Base-by-base conservation (phyloP, 2,329 filamentous ascomycete species). In the Botryosphaeria agaves region DNA sequence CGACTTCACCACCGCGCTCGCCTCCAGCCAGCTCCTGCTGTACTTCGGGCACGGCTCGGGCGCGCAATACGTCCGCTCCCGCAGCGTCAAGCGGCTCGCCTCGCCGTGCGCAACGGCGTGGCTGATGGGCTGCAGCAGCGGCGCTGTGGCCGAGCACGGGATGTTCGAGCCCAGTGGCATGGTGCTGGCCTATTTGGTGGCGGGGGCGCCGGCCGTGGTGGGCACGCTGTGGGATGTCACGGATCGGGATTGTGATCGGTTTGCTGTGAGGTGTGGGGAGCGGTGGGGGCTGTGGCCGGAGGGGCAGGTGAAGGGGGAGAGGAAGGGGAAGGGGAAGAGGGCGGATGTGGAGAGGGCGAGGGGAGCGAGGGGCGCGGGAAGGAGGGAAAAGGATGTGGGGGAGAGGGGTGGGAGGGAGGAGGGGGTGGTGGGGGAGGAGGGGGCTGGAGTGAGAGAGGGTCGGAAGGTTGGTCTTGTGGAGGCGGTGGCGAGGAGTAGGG, bases 191-290 rank as follows among this genome's bases (percentile, higher is more conserved):
- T 95, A 95, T 56, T 74, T 98, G 55, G 74, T 87, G 41, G 85
- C 84, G 0, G 87, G 83, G 1, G 59, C 48, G 41, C 84, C 83
- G 3, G 84, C 87, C 0, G 72, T 95, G 7, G 74, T 95, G 2
- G 89, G 84, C 27, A 94, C 85, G 11, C 62, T 98, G 21, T 98
- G 89, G 89, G 89, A 98, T 52, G 89, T 98, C 29, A 98, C 89
- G 7, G 89, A 98, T 51, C 81, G 81, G 45, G 89, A 98, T 51
- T 93, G 94, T 50, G 91, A 98, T 57, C 78, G 85, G 12, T 92
- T 93, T 51, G 80, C 85, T 0, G 72, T 76, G 19, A 64, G 68
- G 16, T 62, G 79, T 3, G 79, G 93, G 49, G 79, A 89, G 48
- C 67, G 77, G 43, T 98, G 89, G 89, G 89, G 89, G 0, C 52